Evolutionary conservation across 768 basidiomycete genomes (phyloP), one percentile per base, ranked within the genome.

Genomic region (Omphalotus guepiniiformis): DNA sequence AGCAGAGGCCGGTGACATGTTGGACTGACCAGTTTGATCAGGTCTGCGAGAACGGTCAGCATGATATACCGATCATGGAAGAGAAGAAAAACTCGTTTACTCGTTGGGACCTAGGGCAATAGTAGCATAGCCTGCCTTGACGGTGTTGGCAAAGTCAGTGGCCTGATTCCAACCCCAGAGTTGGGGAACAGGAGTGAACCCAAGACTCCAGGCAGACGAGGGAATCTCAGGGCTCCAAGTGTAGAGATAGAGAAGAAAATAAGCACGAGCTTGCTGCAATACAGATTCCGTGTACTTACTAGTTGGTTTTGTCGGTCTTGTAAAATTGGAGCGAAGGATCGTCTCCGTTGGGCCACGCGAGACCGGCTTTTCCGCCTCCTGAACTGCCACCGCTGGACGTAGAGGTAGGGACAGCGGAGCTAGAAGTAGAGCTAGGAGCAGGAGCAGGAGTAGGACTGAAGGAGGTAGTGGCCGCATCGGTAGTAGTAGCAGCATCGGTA

Each of bases 61-160:
- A n/a, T n/a, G n/a, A n/a, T 29, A 38, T 12, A 26, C 18, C 18
- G 23, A 30, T 36, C 3, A 34, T 36, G n/a, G n/a, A n/a, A n/a
- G 34, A 51, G 19, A 34, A 30, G 35, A 40, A 8, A 36, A 27
- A 60, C 81, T 9, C 49, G n/a, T n/a, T n/a, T n/a, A 91, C 92
- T 93, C 93, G 58, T 95, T 96, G 60, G 75, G 64, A 44, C 81
- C 85, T 18, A 86, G 53, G 32, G 72, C 78, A 44, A 58, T 57
- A 19, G 64, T 55, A 44, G 80, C 75, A 56, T 84, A 80, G 30
- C 79, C 80, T 13, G 61, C 52, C 39, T 72, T 64, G 25, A 83
- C 75, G 35, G 66, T 49, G 2, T 59, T 59, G 48, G 69, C 54
- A 61, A 86, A 85, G 13, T 75, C 69, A 6, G 44, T 51, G 21